Conservation (phyloP, 1,139 yeast species). For the Scheffersomyces parashehatae region DNA sequence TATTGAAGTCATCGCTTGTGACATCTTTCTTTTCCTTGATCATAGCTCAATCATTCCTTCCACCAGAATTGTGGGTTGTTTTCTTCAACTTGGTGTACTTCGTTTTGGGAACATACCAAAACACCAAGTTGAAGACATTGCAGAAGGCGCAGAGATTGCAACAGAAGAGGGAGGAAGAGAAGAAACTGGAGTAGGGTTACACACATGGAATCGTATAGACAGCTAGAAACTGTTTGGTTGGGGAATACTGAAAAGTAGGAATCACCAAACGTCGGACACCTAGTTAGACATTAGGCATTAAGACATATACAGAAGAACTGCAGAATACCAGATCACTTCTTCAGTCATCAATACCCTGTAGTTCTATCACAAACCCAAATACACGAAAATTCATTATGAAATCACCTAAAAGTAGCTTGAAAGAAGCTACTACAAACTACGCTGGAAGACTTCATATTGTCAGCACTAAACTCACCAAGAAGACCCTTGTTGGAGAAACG, state of each 20-base stretch:
- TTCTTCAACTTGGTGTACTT: slow-evolving; percentile 77
- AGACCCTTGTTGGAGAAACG: too few species aligned
- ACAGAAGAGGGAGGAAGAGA: slow-evolving; percentile 2
- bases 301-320: too few species aligned
- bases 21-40: slow-evolving; percentile 64
- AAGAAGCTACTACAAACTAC: too few species aligned
- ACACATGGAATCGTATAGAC: neutral
- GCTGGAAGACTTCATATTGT: too few species aligned
- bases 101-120: slow-evolving; percentile 75
- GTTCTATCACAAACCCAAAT: too few species aligned
- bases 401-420: too few species aligned
- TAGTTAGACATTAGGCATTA: too few species aligned
- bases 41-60: slow-evolving; percentile 72
- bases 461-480: too few species aligned
- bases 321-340: too few species aligned
- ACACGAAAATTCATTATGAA: too few species aligned
- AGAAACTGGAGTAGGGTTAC: slow-evolving; percentile 1
- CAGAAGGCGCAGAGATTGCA: slow-evolving; percentile 18
- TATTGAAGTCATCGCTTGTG: slow-evolving; percentile 64
- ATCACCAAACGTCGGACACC: too few species aligned
- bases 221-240: slow-evolving; percentile 3
- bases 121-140: slow-evolving; percentile 59
- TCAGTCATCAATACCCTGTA: too few species aligned
- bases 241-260: slow-evolving; percentile 4
- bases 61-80: slow-evolving; percentile 82